Evolutionary conservation across 169 alveolate species (phyloP), one percentile per base, ranked within the genome.

Genomic region (Plasmodium relictum): DNA sequence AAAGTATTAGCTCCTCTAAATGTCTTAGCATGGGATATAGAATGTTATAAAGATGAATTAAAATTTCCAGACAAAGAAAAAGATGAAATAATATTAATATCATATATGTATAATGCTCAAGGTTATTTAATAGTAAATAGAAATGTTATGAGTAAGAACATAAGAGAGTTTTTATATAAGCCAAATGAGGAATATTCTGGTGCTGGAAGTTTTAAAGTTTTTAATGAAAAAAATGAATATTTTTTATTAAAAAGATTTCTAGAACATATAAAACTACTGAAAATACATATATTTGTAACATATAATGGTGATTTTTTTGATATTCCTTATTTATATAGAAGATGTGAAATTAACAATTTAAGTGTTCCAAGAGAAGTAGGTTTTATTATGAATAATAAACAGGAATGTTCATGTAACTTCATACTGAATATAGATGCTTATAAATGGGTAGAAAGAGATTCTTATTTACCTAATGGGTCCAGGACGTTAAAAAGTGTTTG

Each of bases 401-500:
- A 88, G 31, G 94, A 94, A 90, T 88, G 95, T 26, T 98, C 99
- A 52, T 92, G 98, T 83, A 96, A 94, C 73, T 91, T 97, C 18
- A 78, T 78, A 31, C 93, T 97, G 18, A 99, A 99, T 87, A 94
- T 99, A 93, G 99, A 99, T 94, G 98, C 99, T 93, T 96, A 98
- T 86, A 97, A 97, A 78, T 99, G 99, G 99, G 99, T 99, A 54
- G 98, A 98, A 91, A 95, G 99, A 74, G 99, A 99, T 94, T 98
- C 99, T 20, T 98, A 98, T 89, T 95, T 98, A n/a, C 99, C 99
- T 1, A 96, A 97, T 93, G 99, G 99, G 71, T 95, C 97, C 41
- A 83, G 96, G 50, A 88, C 95, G 20, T 63, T 90, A 89, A 98
- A 99, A 93, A 98, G 98, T 31, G 99, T 99, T 42, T 98, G 99